Percentiles rank a stretch among this genome's conserved stretches.
These are phyloP conservation scores for Ormosia semicastrata DNA, from an alignment of 306 rosid genomes.

Conservation along the genomic window DNA sequence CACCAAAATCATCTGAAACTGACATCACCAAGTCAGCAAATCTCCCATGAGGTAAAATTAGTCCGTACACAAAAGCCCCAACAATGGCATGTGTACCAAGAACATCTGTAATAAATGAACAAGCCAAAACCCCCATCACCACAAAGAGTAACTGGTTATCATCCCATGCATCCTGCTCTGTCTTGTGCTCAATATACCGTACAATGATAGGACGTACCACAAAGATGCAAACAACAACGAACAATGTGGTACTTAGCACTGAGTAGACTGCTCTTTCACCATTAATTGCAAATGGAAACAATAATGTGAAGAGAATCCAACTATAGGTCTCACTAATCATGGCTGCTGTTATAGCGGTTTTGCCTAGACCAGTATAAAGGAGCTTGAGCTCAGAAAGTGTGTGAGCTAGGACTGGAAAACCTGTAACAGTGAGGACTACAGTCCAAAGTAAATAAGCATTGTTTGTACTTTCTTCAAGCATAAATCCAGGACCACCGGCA, in stretches of 20 bases:
- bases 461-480: not conserved
- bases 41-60: slow-evolving; percentile 45
- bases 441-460: slow-evolving; percentile 29
- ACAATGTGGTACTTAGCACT: not conserved
- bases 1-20: slow-evolving; percentile 29
- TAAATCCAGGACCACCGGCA: accelerated
- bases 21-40: slow-evolving; percentile 28
- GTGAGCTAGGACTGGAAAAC: slow-evolving; percentile 44
- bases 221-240: slow-evolving; percentile 17
- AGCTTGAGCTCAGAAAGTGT: slow-evolving; percentile 46
- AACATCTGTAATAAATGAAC: slow-evolving; percentile 29
- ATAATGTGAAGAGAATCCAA: slow-evolving; percentile 43
- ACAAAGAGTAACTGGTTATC: slow-evolving; percentile 25
- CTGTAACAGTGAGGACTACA: slow-evolving; percentile 35
- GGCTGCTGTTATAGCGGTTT: slow-evolving; percentile 27
- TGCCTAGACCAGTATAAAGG: slow-evolving; percentile 41
- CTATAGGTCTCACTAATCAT: slow-evolving; percentile 36
- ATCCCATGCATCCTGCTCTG: slow-evolving; percentile 22
- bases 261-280: not conserved
- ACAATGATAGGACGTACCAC: slow-evolving; percentile 28
- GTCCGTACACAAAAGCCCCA: slow-evolving; percentile 50
- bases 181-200: not conserved
- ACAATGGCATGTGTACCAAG: slow-evolving; percentile 40
- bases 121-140: slow-evolving; percentile 22
- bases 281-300: slow-evolving; percentile 29